Conservation (phyloP, 2,329 filamentous ascomycete genomes). For the Botrytis squamosa region DNA sequence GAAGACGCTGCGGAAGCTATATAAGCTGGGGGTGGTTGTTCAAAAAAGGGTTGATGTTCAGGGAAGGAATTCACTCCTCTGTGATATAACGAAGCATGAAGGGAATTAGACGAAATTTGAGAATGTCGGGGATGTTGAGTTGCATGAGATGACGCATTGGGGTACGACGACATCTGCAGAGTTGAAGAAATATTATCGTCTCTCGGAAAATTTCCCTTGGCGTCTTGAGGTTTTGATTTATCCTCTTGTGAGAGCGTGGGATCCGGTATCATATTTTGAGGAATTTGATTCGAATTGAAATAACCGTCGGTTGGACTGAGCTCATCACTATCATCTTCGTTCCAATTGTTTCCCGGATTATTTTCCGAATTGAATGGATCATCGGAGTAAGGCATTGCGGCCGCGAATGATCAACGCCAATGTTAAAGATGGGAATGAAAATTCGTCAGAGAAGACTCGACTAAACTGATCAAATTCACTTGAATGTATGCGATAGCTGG, state of each 20-base stretch:
- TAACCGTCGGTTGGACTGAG: conserved; percentile 38
- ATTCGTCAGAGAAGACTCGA: not conserved
- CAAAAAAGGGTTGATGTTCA: conserved; percentile 14
- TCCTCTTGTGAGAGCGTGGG: not conserved
- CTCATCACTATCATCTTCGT: conserved; percentile 27
- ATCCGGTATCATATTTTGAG: conserved; percentile 17
- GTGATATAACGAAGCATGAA: not conserved
- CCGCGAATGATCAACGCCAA: not conserved
- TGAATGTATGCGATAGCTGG: not conserved
- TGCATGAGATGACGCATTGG: conserved; percentile 8
- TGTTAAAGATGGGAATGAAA: too few species aligned
- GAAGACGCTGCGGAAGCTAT: conserved; percentile 2
- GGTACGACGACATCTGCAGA: not conserved
- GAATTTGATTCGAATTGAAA: conserved; percentile 31
- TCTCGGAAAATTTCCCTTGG: not conserved
- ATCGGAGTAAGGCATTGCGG: conserved; percentile 27
- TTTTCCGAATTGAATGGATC: conserved; percentile 30
- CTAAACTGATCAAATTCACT: not conserved
- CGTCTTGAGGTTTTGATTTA: not conserved
- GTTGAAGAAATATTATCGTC: not conserved
- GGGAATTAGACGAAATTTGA: not conserved
- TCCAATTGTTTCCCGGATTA: conserved; percentile 25
- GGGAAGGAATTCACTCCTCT: not conserved
- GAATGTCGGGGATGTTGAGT: not conserved
- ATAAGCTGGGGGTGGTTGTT: conserved; percentile 36